Evolutionary conservation across 192 early-diverging fungal species (phyloP), one percentile per base, ranked within the genome.

Genomic region (Coemansia sp.): DNA sequence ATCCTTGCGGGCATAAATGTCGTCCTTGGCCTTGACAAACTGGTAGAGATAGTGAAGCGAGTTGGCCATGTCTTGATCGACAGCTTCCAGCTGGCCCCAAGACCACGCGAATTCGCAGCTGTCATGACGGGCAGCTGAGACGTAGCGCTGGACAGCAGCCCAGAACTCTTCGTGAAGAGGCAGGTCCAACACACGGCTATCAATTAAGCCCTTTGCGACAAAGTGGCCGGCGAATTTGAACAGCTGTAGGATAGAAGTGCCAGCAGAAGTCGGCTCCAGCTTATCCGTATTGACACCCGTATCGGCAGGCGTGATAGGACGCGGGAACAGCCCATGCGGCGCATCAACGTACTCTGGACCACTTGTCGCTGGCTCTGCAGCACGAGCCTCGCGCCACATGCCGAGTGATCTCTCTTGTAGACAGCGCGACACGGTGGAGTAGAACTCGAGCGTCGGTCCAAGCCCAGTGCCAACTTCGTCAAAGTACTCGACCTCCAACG

Each of bases 361-460:
- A 13, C 51, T 29, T 7, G 24, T 32, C 12, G 51, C 50, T 2
- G 22, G 20, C 1, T 2, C 50, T 12, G 22, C 13, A 31, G 27
- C 31, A n/a, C 29, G 55, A 32, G 55, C 13, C 67, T 91, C 88
- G 1, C 89, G 79, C 94, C 94, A 96, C 59, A 96, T 67, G 48
- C 77, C 86, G 31, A 86, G 65, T 0, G 64, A 66, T 39, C 82
- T 81, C 61, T 88, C 87, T 42, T 87, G 86, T 17, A 95, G 84
- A 62, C 93, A 91, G 36, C 83, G 86, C 12, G 90, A 95, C 2
- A 97, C 89, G 11, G 83, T 76, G 5, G 92, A 78, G 72, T 95
- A 98, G 71, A 98, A 98, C 76, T 98, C 96, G 8, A 95, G 84
- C 0, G 95, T 95, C 0, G 94, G 94, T 0, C 95, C 95, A 4